phyloP scores from a whole-genome alignment of 345 rosid species.

The Moricandia moricandioides region DNA sequence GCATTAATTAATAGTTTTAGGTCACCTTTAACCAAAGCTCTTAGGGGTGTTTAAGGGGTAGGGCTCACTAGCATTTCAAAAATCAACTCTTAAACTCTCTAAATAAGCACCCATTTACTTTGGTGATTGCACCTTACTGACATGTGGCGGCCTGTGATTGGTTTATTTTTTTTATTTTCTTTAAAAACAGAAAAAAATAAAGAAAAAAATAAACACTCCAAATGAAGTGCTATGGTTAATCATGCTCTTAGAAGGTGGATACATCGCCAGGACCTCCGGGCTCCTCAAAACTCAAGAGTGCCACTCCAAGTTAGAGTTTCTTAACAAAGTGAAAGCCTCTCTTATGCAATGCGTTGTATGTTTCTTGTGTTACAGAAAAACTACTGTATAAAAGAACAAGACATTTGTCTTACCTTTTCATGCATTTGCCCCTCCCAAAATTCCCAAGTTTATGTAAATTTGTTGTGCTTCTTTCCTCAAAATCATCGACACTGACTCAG shows the following conservation, averaged over 20 bases:
- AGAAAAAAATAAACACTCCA: too few relatives aligned
- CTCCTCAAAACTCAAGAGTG: neutral
- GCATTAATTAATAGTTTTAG: too few relatives aligned
- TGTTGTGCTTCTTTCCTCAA: slow-evolving; percentile 15
- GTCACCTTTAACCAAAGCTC: too few relatives aligned
- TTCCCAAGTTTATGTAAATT: neutral
- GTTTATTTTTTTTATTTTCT: too few relatives aligned
- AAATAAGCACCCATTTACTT: too few relatives aligned
- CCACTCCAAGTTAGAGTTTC: neutral
- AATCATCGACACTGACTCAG: slow-evolving; percentile 14
- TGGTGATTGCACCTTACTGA: too few relatives aligned
- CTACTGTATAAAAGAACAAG: neutral
- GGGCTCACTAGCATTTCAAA: too few relatives aligned
- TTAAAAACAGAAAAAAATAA: too few relatives aligned
- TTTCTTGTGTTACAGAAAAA: neutral
- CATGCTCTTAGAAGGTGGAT: slow-evolving; percentile 8
- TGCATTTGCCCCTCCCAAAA: slow-evolving; percentile 19
- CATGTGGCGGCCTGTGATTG: too few relatives aligned
- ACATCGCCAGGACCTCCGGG: neutral
- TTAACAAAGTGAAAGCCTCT: neutral
- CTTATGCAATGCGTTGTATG: slow-evolving; percentile 9
- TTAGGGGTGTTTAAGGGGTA: too few relatives aligned
- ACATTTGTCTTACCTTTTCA: slow-evolving; percentile 12
- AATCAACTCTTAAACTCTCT: too few relatives aligned
- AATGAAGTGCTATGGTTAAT: too few relatives aligned